Evolutionary conservation across 2,329 filamentous ascomycete species (phyloP).

Genomic region (Metarhizium sp.): DNA sequence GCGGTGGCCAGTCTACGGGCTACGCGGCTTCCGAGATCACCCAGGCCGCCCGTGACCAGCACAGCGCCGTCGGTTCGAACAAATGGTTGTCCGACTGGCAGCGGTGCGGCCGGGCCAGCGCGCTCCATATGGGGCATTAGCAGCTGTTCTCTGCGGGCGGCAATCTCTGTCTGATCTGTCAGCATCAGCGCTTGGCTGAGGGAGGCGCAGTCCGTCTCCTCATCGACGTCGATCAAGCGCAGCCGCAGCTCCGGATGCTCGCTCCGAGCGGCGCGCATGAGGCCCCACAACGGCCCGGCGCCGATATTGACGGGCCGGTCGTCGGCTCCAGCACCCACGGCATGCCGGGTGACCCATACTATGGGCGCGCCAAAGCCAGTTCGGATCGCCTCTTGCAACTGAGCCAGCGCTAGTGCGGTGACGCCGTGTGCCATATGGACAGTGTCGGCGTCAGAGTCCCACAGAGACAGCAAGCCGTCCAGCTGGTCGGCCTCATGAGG

Average conservation of each 20-base stretch:
- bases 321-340: neutral
- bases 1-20: conserved; percentile 5
- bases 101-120: neutral
- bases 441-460: neutral
- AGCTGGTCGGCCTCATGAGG: neutral
- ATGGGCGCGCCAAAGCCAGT: neutral
- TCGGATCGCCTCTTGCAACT: neutral
- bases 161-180: too few relatives aligned
- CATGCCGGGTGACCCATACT: neutral
- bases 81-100: neutral
- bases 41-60: conserved; percentile 10
- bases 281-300: conserved; percentile 9
- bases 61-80: conserved; percentile 9
- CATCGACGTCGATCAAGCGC: conserved; percentile 9
- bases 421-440: neutral
- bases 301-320: conserved; percentile 2
- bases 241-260: conserved; percentile 10
- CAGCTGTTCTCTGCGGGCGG: too few relatives aligned
- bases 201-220: neutral
- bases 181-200: neutral
- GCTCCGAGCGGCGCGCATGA: conserved; percentile 10
- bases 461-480: neutral
- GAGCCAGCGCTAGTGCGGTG: neutral
- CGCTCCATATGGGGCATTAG: too few relatives aligned
- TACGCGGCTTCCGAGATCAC: conserved; percentile 8